These are phyloP conservation scores for Talaromyces stipitatus DNA, from an alignment of 495 filamentous ascomycete species.

Conservation along the genomic window DNA sequence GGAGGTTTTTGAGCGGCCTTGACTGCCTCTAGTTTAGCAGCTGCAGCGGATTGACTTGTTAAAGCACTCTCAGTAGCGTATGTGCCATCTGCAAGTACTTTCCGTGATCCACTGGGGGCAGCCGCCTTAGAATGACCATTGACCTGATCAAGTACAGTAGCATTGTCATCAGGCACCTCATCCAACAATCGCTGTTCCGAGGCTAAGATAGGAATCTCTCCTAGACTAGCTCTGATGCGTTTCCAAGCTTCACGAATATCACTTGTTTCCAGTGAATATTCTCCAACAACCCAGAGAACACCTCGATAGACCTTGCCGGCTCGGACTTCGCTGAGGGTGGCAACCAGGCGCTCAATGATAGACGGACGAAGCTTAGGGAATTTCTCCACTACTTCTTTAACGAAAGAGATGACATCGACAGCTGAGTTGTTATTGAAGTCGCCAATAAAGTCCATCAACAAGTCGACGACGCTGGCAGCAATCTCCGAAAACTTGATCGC, in stretches of 20 bases:
- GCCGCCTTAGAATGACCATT: slow-evolving; percentile 78
- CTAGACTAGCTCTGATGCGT: slow-evolving; percentile 84
- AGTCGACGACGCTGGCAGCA: slow-evolving; percentile 89
- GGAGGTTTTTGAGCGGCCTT: slow-evolving; percentile 97
- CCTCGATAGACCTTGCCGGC: slow-evolving; percentile 97
- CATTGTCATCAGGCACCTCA: slow-evolving; percentile 62
- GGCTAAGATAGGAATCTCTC: slow-evolving; percentile 94
- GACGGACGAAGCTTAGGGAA: slow-evolving; percentile 83
- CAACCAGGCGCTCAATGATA: slow-evolving; percentile 82
- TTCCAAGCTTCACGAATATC: slow-evolving; percentile 98
- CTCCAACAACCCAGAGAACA: slow-evolving; percentile 95
- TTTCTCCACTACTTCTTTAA: slow-evolving; percentile 98
- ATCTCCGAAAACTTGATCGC: slow-evolving; percentile 99
- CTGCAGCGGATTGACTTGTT: slow-evolving; percentile 81
- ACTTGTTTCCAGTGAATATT: slow-evolving; percentile 87
- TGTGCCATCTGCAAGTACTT: slow-evolving; percentile 92
- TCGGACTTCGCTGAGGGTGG: slow-evolving; percentile 86
- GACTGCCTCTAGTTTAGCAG: slow-evolving; percentile 90
- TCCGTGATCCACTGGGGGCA: slow-evolving; percentile 75
- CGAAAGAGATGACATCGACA: slow-evolving; percentile 95
- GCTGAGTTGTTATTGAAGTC: slow-evolving; percentile 97
- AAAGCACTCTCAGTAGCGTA: slow-evolving; percentile 96
- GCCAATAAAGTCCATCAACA: slow-evolving; percentile 99
- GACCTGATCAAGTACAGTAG: slow-evolving; percentile 60
- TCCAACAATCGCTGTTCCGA: slow-evolving; percentile 90